Evolutionary conservation across 2,329 filamentous ascomycete species (phyloP), one percentile per base, ranked within the genome.

Genomic region (Xylariaceae sp.): DNA sequence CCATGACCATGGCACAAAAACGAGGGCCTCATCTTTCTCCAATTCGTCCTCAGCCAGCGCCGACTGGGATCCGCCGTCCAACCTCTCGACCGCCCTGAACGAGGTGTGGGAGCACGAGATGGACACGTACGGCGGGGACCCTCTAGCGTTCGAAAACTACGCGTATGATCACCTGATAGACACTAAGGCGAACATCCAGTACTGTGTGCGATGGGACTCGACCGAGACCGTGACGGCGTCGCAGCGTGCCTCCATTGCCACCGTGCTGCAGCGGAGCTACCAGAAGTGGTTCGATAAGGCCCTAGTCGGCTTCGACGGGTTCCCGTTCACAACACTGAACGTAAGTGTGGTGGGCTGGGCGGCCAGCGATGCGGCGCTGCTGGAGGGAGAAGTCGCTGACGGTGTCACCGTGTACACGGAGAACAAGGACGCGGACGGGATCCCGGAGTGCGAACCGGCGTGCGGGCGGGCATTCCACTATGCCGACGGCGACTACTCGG

Each of bases 131-230:
- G 20, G 42, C 23, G 43, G 23, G 16, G 32, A 37, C 32, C 50
- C 50, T 7, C 43, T 47, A 9, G n/a, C 7, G 19, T 52, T 52
- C 32, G 23, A 19, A 43, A 52, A 52, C 29, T 52, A 40, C 12
- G 50, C 42, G 16, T 52, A 52, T 20, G 50, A 52, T 19, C 50
- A 52, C 50, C 40, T 52, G 50, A 52, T 52, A 23, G 50, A 52
- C 32, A 52, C 50, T 9, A 14, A 40, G 23, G 42, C 50, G 26
- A 52, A 47, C 19, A 48, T 52, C 19, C 43, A 48, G 23, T 52
- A 52, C 29, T 52, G 50, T 20, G 50, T 52, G n/a, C 43, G 50
- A 7, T 52, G 50, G 50, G 50, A 52, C 43, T 46, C 42, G 42
- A 23, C 29, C 2, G 23, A 46, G 50, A 14, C 44, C 18, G 50